A percentile compares a stretch with the other conserved stretches of the same genome.
Conservation (phyloP, 192 early-diverging fungal genomes). For the Podila epigama region DNA sequence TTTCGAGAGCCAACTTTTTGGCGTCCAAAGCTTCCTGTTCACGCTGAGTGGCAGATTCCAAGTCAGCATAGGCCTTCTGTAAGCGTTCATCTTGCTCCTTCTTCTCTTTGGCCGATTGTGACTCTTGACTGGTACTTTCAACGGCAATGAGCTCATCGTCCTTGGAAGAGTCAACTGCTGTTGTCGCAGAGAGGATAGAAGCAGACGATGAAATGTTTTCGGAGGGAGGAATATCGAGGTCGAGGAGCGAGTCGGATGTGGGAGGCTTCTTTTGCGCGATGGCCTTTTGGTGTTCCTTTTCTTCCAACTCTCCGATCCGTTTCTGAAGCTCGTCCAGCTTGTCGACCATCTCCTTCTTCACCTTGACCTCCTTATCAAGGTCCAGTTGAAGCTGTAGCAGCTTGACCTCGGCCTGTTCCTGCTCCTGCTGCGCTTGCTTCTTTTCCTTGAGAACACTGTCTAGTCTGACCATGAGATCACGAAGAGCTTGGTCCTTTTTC, state of each 20-base stretch:
- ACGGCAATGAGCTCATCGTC: neutral
- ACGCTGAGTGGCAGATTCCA: neutral
- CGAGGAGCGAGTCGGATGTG: neutral
- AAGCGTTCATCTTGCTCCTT: neutral
- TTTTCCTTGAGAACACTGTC: slow-evolving; percentile 45
- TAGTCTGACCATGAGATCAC: slow-evolving; percentile 41
- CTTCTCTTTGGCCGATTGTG: neutral
- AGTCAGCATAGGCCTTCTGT: neutral
- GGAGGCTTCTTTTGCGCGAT: neutral
- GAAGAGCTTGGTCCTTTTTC: slow-evolving; percentile 41
- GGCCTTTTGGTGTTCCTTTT: slow-evolving; percentile 23
- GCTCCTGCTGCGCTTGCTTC: slow-evolving; percentile 42
- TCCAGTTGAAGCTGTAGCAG: slow-evolving; percentile 35
- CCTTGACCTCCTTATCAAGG: slow-evolving; percentile 42
- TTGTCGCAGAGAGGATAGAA: neutral
- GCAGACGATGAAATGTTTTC: neutral
- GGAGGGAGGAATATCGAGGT: neutral
- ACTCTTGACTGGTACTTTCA: neutral
- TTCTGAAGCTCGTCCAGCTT: slow-evolving; percentile 43
- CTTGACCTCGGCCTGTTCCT: slow-evolving; percentile 43
- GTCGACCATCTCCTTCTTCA: slow-evolving; percentile 49
- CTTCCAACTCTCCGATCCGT: slow-evolving; percentile 41
- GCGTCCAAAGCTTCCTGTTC: slow-evolving; percentile 7
- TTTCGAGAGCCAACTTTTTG: slow-evolving; percentile 1
- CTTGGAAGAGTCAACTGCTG: neutral